Percentiles rank a stretch among this genome's conserved stretches.
Evolutionary conservation across 1,284 basidiomycete genomes (phyloP).

Genomic region (Schizophyllum amplum): DNA sequence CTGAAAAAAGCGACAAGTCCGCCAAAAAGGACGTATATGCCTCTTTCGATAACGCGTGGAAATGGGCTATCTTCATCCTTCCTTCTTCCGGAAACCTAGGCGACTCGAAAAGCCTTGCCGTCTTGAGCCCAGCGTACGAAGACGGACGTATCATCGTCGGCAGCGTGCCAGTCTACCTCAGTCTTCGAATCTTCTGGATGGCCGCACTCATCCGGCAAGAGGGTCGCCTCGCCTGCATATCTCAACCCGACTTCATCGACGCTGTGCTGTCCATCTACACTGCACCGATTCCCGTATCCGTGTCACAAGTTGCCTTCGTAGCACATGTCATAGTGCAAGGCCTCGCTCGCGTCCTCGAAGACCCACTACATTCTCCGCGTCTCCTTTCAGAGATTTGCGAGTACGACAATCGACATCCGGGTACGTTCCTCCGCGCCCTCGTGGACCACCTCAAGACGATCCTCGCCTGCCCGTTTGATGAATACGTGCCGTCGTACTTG

Average conservation of each 20-base stretch:
- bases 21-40: neutral
- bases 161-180: neutral
- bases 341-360: neutral
- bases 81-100: neutral
- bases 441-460: neutral
- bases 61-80: neutral
- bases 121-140: neutral
- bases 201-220: neutral
- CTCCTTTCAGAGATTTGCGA: neutral
- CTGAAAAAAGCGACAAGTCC: neutral
- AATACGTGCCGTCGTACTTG: neutral
- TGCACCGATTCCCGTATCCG: neutral
- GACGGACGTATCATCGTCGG: neutral
- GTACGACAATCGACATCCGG: neutral
- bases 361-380: neutral
- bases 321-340: neutral
- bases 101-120: neutral
- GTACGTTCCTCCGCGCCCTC: neutral
- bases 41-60: neutral
- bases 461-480: neutral
- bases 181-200: neutral
- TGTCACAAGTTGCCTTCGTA: neutral
- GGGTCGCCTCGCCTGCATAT: neutral
- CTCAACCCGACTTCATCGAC: neutral
- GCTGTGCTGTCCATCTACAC: neutral